Evolutionary conservation across 2,329 filamentous ascomycete genomes (phyloP), one percentile per base, ranked within the genome.

Genomic region (Paramyrothecium sp.): DNA sequence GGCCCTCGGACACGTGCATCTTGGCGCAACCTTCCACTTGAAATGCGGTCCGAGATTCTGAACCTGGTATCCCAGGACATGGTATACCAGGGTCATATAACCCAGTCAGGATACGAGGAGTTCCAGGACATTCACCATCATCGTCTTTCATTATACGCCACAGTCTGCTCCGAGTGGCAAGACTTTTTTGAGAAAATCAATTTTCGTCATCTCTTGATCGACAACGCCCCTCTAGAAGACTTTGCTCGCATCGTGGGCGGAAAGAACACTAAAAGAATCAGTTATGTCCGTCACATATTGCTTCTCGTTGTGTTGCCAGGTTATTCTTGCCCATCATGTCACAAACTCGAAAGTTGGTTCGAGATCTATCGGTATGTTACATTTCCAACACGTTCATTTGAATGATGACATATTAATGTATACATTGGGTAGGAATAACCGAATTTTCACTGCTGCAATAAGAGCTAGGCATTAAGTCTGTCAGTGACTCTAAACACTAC

Each of bases 321-420:
- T 22, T 56, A 56, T 56, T 44, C 54, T 56, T 56, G 54, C 47
- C 54, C 26, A 10, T 51, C 54, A 52, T 56, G 54, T 19, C 33
- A 56, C 47, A 52, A 56, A 52, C 54, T 44, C 30, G 54, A 56
- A 56, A 51, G 13, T 56, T 52, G 54, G 54, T 56, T 56, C 44
- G 54, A 56, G n/a, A 52, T 56, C 2, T 52, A 56, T 56, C 54
- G 54, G 54, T 56, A 56, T 52, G 47, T 51, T 56, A n/a, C 48
- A 56, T 26, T n/a, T 51, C 54, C n/a, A 52, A 52, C 33, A 56
- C 44, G 11, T 17, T 51, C 30, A 23, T 21, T 41, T 56, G 5
- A 5, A 30, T 30, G 10, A 5, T 30, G 26, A 5, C 10, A 30
- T 10, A 10, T 10, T 30, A 30, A 30, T 30, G 5, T 10, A 30